Conservation (phyloP, 768 basidiomycete species). For the Hemileccinum rubropunctum region DNA sequence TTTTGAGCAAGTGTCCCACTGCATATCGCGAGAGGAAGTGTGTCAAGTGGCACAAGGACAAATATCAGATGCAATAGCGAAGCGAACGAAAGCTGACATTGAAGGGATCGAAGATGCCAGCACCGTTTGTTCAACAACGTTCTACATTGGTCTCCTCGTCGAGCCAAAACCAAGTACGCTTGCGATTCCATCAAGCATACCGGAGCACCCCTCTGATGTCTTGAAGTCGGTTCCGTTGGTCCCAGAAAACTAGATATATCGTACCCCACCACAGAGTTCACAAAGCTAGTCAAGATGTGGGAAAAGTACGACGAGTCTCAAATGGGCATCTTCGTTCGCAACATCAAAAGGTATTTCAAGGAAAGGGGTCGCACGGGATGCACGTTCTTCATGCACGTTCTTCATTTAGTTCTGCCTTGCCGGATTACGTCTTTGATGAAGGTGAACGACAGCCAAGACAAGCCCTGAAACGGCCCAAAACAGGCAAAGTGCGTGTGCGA, state of each 20-base stretch:
- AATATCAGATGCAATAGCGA: constrained; percentile 65
- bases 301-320: constrained; percentile 87
- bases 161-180: constrained; percentile 85
- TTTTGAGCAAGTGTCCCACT: constrained; percentile 84
- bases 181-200: constrained; percentile 14
- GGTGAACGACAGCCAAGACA: constrained; percentile 75
- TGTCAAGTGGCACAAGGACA: constrained; percentile 87
- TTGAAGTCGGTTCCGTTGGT: constrained; percentile 68
- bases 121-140: constrained; percentile 92
- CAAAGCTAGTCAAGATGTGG: constrained; percentile 92
- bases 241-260: constrained; percentile 91
- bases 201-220: constrained; percentile 14
- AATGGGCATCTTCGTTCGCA: constrained; percentile 93
- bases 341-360: constrained; percentile 77
- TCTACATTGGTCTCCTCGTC: constrained; percentile 93
- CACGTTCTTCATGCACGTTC: constrained; percentile 23
- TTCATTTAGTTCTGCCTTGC: constrained; percentile 58
- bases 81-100: constrained; percentile 74
- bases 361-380: constrained; percentile 2
- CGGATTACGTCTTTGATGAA: constrained; percentile 78
- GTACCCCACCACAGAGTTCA: constrained; percentile 94
- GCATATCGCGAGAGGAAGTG: constrained; percentile 84
- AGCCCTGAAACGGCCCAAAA: constrained; percentile 73
- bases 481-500: constrained; percentile 45
- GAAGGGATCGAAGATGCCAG: constrained; percentile 73